phyloP scores from a whole-genome alignment of 1,139 yeast species.

The Diutina mesorugosa region DNA sequence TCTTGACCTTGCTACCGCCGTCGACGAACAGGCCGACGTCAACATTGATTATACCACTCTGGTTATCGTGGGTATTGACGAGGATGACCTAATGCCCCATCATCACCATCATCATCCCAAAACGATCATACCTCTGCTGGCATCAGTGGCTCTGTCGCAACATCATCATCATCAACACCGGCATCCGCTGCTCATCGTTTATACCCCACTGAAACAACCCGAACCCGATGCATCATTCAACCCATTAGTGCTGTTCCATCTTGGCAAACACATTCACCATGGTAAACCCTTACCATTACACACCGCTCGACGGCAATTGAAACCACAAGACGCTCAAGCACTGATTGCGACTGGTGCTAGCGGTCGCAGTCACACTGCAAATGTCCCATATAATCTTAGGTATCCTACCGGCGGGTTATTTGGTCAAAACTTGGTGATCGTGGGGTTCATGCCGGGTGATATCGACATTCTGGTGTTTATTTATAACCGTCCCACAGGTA shows the following conservation, averaged over 20 bases:
- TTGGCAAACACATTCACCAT: constrained; percentile 20
- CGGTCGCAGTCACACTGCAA: not conserved
- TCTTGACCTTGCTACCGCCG: constrained; percentile 9
- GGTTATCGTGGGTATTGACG: constrained; percentile 20
- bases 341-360: not conserved
- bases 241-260: constrained; percentile 23
- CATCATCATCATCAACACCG: constrained; percentile 4
- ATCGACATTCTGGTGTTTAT: constrained; percentile 44
- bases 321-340: not conserved
- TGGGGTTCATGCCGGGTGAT: constrained; percentile 44
- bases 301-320: not conserved
- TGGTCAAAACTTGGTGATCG: constrained; percentile 49
- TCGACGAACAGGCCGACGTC: constrained; percentile 12
- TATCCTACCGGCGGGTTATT: constrained; percentile 51
- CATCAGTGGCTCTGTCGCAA: constrained; percentile 3
- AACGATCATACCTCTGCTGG: not conserved
- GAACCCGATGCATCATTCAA: constrained; percentile 9
- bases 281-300: constrained; percentile 21
- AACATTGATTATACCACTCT: constrained; percentile 21
- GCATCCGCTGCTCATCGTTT: constrained; percentile 18
- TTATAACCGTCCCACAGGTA: constrained; percentile 47
- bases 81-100: constrained; percentile 11
- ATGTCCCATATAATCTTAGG: constrained; percentile 27
- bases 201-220: constrained; percentile 16
- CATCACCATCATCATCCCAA: constrained; percentile 2